Evolutionary conservation across 148 eudicot genomes (phyloP).

Genomic region (Rhododendron vialii): DNA sequence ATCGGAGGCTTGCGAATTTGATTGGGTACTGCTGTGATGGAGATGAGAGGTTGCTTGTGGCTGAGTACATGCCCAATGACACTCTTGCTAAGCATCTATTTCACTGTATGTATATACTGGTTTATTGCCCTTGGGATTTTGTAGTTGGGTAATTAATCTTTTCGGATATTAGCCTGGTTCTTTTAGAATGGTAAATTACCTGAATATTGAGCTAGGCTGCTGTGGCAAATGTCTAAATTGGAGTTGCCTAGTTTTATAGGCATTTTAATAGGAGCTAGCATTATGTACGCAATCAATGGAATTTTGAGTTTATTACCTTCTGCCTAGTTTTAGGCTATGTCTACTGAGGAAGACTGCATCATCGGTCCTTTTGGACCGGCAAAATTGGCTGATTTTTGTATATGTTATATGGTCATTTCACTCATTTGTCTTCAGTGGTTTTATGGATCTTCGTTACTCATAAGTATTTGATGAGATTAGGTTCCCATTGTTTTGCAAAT

Average conservation of each 20-base stretch:
- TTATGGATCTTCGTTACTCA: neutral
- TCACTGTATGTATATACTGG: slow-evolving; percentile 53
- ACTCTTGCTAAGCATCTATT: slow-evolving; percentile 94
- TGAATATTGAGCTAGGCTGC: neutral
- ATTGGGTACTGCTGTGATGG: slow-evolving; percentile 94
- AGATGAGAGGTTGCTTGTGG: slow-evolving; percentile 89
- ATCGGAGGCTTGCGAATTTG: slow-evolving; percentile 73
- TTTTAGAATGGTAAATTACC: neutral
- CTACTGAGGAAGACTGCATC: neutral
- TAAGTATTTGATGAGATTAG: neutral
- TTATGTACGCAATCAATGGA: neutral
- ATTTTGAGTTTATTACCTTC: neutral
- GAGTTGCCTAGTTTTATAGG: neutral
- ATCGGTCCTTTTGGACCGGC: neutral
- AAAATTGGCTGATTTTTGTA: neutral
- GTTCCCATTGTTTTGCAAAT: neutral
- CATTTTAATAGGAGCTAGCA: neutral
- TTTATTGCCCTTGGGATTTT: neutral
- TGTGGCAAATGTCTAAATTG: neutral
- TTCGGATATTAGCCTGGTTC: neutral
- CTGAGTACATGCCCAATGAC: slow-evolving; percentile 93
- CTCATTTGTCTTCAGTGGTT: neutral
- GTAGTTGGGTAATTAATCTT: neutral
- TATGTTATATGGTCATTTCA: neutral
- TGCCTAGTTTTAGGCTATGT: neutral